A percentile compares a stretch with the other conserved stretches of the same genome.
Evolutionary conservation across 306 rosid genomes (phyloP).

Genomic region (Vigna trinervia): DNA sequence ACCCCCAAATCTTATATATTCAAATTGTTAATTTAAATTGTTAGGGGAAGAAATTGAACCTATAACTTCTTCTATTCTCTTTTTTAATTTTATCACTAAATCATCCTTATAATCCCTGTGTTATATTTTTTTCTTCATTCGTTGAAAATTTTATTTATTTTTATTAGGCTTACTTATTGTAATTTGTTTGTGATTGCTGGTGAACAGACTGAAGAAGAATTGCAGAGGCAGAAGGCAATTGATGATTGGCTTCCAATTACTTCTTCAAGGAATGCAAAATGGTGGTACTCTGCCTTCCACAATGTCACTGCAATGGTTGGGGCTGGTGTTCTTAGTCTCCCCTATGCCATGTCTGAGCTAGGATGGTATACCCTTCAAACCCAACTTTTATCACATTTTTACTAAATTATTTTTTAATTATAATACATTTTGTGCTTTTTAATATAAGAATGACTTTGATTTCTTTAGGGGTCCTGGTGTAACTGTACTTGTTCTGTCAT

Average conservation of each 20-base stretch:
- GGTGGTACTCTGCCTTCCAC: constrained; percentile 94
- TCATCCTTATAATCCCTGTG: too few relatives aligned
- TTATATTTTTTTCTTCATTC: not conserved
- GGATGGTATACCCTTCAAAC: constrained; percentile 62
- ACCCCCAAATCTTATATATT: too few relatives aligned
- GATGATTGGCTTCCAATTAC: constrained; percentile 85
- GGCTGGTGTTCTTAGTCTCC: constrained; percentile 84
- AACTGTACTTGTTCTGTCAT: constrained; percentile 58
- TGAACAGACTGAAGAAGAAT: constrained; percentile 36
- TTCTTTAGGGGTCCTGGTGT: constrained; percentile 76
- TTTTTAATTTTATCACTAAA: too few relatives aligned
- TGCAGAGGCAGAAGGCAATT: constrained; percentile 55
- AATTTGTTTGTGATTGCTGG: not conserved
- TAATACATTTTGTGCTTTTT: not conserved
- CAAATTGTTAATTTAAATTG: too few relatives aligned
- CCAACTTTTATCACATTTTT: not conserved
- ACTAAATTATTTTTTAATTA: not conserved
- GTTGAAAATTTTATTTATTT: not conserved
- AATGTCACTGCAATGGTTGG: constrained; percentile 91
- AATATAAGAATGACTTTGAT: not conserved
- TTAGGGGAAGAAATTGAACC: too few relatives aligned
- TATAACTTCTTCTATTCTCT: too few relatives aligned
- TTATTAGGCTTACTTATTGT: too few relatives aligned
- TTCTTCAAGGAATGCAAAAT: constrained; percentile 78
- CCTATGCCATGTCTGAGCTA: constrained; percentile 71